Base-by-base conservation (phyloP, 129 eudicot species). In the Heracleum sosnowskyi region DNA sequence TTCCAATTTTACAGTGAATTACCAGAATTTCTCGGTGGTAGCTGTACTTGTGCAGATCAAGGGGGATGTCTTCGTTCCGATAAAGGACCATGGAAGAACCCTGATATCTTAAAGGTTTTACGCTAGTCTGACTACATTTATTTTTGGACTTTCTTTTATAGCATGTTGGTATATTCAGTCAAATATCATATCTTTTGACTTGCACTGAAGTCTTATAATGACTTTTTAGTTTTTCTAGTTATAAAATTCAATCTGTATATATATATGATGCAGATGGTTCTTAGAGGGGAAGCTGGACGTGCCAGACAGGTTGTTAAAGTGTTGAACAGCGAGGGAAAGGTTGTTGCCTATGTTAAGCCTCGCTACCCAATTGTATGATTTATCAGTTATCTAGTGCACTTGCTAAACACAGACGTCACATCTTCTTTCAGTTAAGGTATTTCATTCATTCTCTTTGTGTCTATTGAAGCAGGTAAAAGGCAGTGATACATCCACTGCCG, bases 1-100 rank as follows among this genome's bases (percentile, higher is more conserved):
- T 78, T 66, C 33, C 57, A 53, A 81, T n/a, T 82, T 42, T 90
- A 82, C 90, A 93, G 98, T 85, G 97, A 93, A 86, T 81, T 93
- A 80, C 98, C 98, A 31, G 97, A 91, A 71, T 91, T 93, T 33
- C 82, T 93, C 42, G 98, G 98, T 44, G 98, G 98, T 74, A 86
- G 79, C 49, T 93, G 98, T 82, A 86, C 91, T 8, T 93, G 98
- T 89, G 90, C 90, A 11, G 98, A 89, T 76, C 88, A 84, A 83
- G 98, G 98, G 24, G 98, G 98, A 4, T 94, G 98, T 85, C 89
- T 94, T 76, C 90, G 82, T 51, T 94, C 98, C 44, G 97, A 94
- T 77, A 94, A 89, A 85, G 98, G 98, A 46, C 98, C 98, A 44
- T 94, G 98, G 98, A 89, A 89, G 80, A 85, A 91, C 79, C 96